Conservation (phyloP, 495 filamentous ascomycete species). For the Daldinia vernicosa region DNA sequence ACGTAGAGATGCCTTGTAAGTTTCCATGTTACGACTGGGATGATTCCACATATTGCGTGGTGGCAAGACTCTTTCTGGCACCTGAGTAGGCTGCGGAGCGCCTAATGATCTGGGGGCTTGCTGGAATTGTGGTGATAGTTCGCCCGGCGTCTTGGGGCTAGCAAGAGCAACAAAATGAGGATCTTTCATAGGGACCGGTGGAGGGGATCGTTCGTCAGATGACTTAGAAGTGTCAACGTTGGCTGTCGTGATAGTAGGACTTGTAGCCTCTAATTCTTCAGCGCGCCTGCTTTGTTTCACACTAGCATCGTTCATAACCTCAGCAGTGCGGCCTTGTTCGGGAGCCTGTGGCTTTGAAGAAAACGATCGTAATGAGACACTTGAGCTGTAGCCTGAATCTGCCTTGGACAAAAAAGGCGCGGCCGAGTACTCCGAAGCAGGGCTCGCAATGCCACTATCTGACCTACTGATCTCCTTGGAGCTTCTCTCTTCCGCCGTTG, state of each 20-base stretch:
- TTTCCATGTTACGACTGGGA: neutral
- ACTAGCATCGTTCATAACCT: neutral
- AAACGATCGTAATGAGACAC: slow-evolving; percentile 59
- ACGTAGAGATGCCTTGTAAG: neutral
- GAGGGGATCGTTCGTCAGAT: slow-evolving; percentile 21
- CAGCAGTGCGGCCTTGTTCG: slow-evolving; percentile 29
- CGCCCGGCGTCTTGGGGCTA: slow-evolving; percentile 9
- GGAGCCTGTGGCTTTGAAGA: slow-evolving; percentile 32
- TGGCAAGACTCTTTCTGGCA: slow-evolving; percentile 9
- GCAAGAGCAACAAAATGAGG: slow-evolving; percentile 10
- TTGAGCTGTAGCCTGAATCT: slow-evolving; percentile 67
- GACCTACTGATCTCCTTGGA: slow-evolving; percentile 46
- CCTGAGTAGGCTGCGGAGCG: neutral
- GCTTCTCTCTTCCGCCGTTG: slow-evolving; percentile 5
- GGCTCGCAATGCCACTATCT: slow-evolving; percentile 57
- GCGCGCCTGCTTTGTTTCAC: neutral
- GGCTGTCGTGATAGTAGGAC: neutral
- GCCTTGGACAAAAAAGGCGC: slow-evolving; percentile 60
- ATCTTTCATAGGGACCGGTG: slow-evolving; percentile 39
- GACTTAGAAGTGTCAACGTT: neutral
- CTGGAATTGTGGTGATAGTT: slow-evolving; percentile 8
- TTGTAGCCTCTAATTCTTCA: slow-evolving; percentile 1
- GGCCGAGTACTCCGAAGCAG: slow-evolving; percentile 46
- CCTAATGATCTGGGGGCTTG: slow-evolving; percentile 3
- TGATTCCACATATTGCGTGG: slow-evolving; percentile 11